Evolutionary conservation across 108 stramenopile genomes (phyloP).

Genomic region (Schizochytrium sp.): DNA sequence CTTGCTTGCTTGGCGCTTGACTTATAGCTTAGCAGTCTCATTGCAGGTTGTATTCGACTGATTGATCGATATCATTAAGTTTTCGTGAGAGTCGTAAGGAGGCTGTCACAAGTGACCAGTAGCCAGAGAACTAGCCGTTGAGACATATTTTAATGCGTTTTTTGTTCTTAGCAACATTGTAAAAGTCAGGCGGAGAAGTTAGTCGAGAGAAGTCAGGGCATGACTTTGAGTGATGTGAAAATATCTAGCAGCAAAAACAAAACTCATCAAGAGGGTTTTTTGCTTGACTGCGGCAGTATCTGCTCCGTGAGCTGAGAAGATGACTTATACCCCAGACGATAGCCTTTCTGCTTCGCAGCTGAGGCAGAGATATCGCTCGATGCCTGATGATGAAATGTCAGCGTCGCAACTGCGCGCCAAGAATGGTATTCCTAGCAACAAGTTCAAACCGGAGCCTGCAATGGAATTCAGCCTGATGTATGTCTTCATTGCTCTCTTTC

Average conservation of each 20-base stretch:
- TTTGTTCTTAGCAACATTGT: too few relatives aligned
- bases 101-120: too few relatives aligned
- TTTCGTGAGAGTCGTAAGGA: too few relatives aligned
- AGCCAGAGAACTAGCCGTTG: too few relatives aligned
- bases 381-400: slow-evolving; percentile 40
- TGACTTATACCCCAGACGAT: slow-evolving; percentile 32
- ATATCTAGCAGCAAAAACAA: neutral
- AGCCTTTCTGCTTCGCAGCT: slow-evolving; percentile 54
- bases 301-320: neutral
- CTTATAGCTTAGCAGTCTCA: too few relatives aligned
- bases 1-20: too few relatives aligned
- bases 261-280: neutral
- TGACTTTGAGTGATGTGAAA: too few relatives aligned
- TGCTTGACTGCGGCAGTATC: neutral
- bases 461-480: slow-evolving; percentile 20
- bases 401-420: slow-evolving; percentile 53
- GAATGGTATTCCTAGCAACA: slow-evolving; percentile 57
- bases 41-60: too few relatives aligned
- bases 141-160: too few relatives aligned
- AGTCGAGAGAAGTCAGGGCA: too few relatives aligned
- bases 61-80: too few relatives aligned
- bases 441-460: slow-evolving; percentile 30
- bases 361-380: slow-evolving; percentile 39
- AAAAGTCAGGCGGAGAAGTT: too few relatives aligned
- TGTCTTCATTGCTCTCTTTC: neutral